These are phyloP conservation scores for Bipolaris oryzae DNA, from an alignment of 2,329 filamentous ascomycete species.

Conservation along the genomic window DNA sequence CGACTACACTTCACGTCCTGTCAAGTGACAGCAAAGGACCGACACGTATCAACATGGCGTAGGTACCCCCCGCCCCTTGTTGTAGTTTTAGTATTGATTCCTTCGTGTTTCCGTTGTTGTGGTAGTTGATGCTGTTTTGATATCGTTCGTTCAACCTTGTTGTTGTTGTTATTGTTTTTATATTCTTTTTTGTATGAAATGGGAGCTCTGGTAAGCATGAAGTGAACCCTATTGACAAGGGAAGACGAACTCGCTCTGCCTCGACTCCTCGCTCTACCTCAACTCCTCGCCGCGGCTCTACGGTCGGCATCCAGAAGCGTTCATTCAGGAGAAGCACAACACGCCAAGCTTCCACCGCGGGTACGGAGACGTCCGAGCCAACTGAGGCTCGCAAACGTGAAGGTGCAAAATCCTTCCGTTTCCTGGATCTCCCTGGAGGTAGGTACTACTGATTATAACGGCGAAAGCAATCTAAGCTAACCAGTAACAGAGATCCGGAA, in stretches of 20 bases:
- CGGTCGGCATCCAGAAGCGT: constrained; percentile 18
- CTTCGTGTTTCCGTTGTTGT: too few relatives aligned
- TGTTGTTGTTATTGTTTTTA: background rate
- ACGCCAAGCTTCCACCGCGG: background rate
- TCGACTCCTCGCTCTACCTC: constrained; percentile 1
- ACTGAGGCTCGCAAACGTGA: background rate
- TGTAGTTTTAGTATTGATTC: too few relatives aligned
- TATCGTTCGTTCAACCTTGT: background rate
- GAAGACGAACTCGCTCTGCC: constrained; percentile 7
- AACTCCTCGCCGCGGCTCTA: constrained; percentile 4
- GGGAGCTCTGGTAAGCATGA: background rate
- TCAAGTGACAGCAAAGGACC: too few relatives aligned
- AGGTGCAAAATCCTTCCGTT: constrained; percentile 14
- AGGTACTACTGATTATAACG: constrained; percentile 11
- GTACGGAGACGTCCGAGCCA: background rate
- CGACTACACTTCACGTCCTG: too few relatives aligned
- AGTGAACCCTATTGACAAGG: constrained; percentile 5
- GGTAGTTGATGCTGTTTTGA: too few relatives aligned
- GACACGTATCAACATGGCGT: constrained; percentile 11
- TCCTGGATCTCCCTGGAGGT: constrained; percentile 34
- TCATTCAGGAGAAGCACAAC: background rate
- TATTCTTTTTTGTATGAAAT: background rate
- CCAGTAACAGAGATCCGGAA: constrained; percentile 35
- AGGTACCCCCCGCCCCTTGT: background rate
- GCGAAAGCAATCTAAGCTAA: constrained; percentile 7